Evolutionary conservation across 768 basidiomycete genomes (phyloP).

Genomic region (Phanerochaete carnosa): DNA sequence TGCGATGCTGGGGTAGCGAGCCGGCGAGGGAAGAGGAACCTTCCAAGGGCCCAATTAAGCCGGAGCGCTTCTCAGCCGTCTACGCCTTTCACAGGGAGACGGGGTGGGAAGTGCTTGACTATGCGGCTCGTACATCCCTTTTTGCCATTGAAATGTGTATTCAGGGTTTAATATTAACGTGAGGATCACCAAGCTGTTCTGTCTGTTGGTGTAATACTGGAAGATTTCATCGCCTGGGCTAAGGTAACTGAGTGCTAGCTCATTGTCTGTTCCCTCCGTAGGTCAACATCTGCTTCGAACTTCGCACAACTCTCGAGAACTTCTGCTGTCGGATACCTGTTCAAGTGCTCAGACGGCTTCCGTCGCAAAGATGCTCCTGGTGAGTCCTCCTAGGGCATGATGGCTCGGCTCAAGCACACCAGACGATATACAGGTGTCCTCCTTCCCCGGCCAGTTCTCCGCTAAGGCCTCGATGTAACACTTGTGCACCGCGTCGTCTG

Average conservation of each 20-base stretch:
- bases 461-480: background rate
- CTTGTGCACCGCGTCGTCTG: background rate
- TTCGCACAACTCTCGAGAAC: no score
- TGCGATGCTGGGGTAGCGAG: conserved; percentile 48
- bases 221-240: no score
- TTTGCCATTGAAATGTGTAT: background rate
- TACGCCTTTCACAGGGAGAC: conserved; percentile 31
- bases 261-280: no score
- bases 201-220: no score
- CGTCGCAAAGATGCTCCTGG: background rate
- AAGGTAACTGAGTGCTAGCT: no score
- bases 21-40: conserved; percentile 41
- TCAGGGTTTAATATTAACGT: background rate
- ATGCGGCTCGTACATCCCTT: conserved; percentile 58
- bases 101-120: conserved; percentile 68
- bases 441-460: background rate
- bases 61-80: conserved; percentile 60
- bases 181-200: no score
- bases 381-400: background rate
- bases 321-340: no score
- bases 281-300: no score
- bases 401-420: background rate
- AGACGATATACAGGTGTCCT: background rate
- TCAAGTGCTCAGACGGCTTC: background rate
- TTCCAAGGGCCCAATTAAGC: conserved; percentile 68